A percentile compares a stretch with the other conserved stretches of the same genome.
These are phyloP conservation scores for Candida pseudofarinosa DNA, from an alignment of 805 yeast genomes.

Conservation along the genomic window DNA sequence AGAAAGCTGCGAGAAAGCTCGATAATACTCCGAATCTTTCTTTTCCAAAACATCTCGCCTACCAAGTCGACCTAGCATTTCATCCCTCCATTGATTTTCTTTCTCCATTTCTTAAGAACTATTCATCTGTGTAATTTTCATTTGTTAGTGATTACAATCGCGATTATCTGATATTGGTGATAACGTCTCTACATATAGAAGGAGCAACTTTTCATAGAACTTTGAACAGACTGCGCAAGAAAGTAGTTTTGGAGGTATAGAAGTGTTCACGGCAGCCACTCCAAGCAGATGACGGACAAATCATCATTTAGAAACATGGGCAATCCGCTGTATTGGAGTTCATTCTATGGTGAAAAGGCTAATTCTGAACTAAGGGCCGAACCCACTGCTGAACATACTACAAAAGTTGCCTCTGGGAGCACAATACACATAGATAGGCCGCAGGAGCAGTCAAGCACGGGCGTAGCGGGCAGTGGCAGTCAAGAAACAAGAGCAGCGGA, in stretches of 20 bases:
- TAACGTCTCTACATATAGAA: neutral
- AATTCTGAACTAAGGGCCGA: neutral
- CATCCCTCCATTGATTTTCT: slow-evolving; percentile 17
- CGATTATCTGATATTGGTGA: slow-evolving; percentile 1
- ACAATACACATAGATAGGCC: neutral
- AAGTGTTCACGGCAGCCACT: neutral
- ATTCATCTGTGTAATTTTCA: neutral
- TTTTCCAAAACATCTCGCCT: slow-evolving; percentile 31
- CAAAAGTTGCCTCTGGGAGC: neutral
- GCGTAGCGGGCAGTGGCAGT: neutral
- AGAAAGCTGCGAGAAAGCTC: slow-evolving; percentile 30
- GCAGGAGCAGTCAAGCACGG: neutral
- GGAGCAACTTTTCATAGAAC: neutral
- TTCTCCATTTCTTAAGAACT: slow-evolving; percentile 1
- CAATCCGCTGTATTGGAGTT: neutral
- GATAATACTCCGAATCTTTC: slow-evolving; percentile 25
- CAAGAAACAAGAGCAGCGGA: neutral
- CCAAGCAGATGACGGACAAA: neutral
- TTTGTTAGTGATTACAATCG: slow-evolving; percentile 2
- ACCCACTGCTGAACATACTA: neutral
- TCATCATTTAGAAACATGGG: neutral
- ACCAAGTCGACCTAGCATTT: slow-evolving; percentile 20
- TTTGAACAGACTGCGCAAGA: neutral
- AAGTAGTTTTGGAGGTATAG: neutral
- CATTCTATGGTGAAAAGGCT: neutral